Conservation (phyloP, 1,284 basidiomycete species). For the Spongiforma sp. region DNA sequence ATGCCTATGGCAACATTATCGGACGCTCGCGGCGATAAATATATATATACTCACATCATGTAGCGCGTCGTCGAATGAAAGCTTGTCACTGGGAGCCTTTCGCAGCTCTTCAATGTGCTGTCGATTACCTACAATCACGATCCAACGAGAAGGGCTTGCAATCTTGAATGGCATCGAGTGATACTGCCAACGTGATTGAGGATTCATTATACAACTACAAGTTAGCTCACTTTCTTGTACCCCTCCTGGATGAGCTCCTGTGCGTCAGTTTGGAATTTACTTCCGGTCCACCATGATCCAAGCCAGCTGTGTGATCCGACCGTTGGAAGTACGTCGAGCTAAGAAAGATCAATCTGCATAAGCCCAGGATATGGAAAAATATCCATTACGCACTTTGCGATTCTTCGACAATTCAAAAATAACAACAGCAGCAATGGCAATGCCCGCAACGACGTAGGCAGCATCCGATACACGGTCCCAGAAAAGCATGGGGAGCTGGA, state of each 20-base stretch:
- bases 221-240: slow-evolving; percentile 25
- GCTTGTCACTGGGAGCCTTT: slow-evolving; percentile 42
- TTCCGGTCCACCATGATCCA: slow-evolving; percentile 15
- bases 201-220: too few species aligned
- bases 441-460: too few species aligned
- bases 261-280: slow-evolving; percentile 7
- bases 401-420: too few species aligned
- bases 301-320: slow-evolving; percentile 20
- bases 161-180: slow-evolving; percentile 46
- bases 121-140: slow-evolving; percentile 42
- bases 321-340: slow-evolving; percentile 23
- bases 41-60: slow-evolving; percentile 35
- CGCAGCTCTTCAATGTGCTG: slow-evolving; percentile 47
- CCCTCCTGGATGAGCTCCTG: slow-evolving; percentile 20
- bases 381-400: too few species aligned
- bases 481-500: too few species aligned
- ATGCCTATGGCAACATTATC: slow-evolving; percentile 8
- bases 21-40: not conserved
- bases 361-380: not conserved
- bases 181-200: slow-evolving; percentile 2
- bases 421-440: too few species aligned
- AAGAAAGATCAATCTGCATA: not conserved
- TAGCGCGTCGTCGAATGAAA: slow-evolving; percentile 41
- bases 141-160: slow-evolving; percentile 42
- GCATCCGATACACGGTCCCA: too few species aligned